phyloP scores from a whole-genome alignment of 2,329 filamentous ascomycete species.

The Colletotrichum sp. region DNA sequence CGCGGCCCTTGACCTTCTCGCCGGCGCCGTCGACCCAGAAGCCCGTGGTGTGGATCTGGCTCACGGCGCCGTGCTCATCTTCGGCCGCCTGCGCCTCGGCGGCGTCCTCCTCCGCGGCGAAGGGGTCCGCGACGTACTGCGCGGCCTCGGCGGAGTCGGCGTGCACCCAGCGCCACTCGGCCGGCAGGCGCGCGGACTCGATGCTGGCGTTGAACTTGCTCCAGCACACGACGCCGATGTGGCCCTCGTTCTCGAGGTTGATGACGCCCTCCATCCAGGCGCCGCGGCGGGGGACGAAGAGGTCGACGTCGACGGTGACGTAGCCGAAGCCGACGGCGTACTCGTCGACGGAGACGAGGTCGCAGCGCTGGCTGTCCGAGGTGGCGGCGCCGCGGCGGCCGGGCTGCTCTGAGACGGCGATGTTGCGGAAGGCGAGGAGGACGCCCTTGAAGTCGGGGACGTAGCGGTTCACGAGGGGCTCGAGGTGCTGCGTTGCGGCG shows the following conservation, averaged over 20 bases:
- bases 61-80: constrained; percentile 58
- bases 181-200: constrained; percentile 75
- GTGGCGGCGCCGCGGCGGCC: constrained; percentile 50
- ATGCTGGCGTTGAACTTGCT: constrained; percentile 93
- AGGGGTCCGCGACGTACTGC: constrained; percentile 38
- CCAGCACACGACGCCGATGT: constrained; percentile 87
- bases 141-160: constrained; percentile 47
- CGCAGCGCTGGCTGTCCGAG: constrained; percentile 50
- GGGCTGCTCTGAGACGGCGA: constrained; percentile 66
- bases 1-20: constrained; percentile 70
- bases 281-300: constrained; percentile 79
- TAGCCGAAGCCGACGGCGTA: constrained; percentile 87
- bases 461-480: constrained; percentile 78
- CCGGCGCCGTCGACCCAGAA: constrained; percentile 80
- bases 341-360: constrained; percentile 69
- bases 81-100: constrained; percentile 45
- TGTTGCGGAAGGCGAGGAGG: constrained; percentile 75
- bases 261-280: constrained; percentile 80
- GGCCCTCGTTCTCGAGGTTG: constrained; percentile 86
- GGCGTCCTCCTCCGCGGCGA: constrained; percentile 32
- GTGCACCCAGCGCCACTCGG: constrained; percentile 80
- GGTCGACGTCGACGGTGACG: constrained; percentile 84
- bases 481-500: constrained; percentile 75
- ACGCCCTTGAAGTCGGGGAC: constrained; percentile 75
- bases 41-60: constrained; percentile 62